phyloP scores from a whole-genome alignment of 345 rosid genomes.

The Gynandropsis gynandra region DNA sequence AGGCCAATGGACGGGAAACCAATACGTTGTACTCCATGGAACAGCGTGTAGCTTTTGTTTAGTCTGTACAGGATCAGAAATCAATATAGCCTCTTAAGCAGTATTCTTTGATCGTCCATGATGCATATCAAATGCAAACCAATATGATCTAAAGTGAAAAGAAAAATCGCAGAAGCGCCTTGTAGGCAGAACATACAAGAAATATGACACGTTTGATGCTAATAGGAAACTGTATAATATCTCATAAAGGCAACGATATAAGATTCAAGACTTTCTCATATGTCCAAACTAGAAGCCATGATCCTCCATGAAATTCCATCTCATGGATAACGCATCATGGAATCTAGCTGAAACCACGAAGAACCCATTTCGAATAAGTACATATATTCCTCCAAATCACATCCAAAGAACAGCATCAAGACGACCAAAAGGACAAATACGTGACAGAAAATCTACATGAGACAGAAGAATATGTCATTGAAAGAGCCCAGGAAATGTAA shows the following conservation, averaged over 20 bases:
- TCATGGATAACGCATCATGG: too few species aligned
- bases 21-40: slow-evolving; percentile 33
- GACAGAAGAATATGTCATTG: neutral
- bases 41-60: slow-evolving; percentile 33
- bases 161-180: too few species aligned
- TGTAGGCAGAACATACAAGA: too few species aligned
- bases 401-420: too few species aligned
- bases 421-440: too few species aligned
- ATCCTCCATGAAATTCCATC: too few species aligned
- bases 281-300: too few species aligned
- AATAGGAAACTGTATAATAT: too few species aligned
- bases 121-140: neutral
- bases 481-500: neutral
- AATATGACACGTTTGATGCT: too few species aligned
- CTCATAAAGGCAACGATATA: neutral
- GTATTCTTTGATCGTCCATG: neutral
- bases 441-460: neutral
- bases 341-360: neutral
- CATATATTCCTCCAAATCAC: neutral
- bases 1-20: slow-evolving; percentile 24
- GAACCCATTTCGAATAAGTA: neutral
- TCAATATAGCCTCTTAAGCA: slow-evolving; percentile 2
- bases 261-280: neutral
- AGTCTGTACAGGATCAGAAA: slow-evolving; percentile 30
- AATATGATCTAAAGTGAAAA: too few species aligned